Evolutionary conservation across 345 rosid species (phyloP).

Genomic region (Euclidium syriacum): DNA sequence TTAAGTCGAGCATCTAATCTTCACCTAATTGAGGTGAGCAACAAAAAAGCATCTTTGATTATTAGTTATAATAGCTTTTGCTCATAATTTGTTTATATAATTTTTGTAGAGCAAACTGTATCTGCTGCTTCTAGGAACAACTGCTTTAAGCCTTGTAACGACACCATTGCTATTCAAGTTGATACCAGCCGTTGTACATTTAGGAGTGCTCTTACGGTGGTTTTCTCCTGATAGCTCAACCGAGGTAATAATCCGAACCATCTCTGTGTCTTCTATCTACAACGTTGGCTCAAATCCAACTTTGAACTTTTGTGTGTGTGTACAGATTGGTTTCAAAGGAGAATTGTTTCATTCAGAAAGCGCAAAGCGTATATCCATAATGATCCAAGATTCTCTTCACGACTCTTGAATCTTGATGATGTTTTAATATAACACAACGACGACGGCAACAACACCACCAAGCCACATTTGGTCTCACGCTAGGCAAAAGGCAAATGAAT

Average conservation of each 20-base stretch:
- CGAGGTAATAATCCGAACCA: slow-evolving; percentile 51
- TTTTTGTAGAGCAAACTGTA: slow-evolving; percentile 78
- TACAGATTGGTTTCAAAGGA: slow-evolving; percentile 86
- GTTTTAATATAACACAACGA: neutral
- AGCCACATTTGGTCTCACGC: slow-evolving; percentile 25
- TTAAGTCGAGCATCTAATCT: slow-evolving; percentile 98
- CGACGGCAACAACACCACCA: slow-evolving; percentile 10
- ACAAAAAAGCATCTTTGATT: neutral
- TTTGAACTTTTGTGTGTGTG: slow-evolving; percentile 29
- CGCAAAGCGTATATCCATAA: slow-evolving; percentile 75
- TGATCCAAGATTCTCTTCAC: slow-evolving; percentile 87
- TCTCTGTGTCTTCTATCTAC: neutral
- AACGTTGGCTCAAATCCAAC: neutral
- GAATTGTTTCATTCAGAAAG: slow-evolving; percentile 80
- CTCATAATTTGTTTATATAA: neutral
- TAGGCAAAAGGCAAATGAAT: slow-evolving; percentile 8
- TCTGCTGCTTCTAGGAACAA: slow-evolving; percentile 90
- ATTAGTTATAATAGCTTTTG: neutral
- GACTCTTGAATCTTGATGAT: slow-evolving; percentile 70
- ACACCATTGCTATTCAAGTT: slow-evolving; percentile 95
- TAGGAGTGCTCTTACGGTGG: slow-evolving; percentile 90
- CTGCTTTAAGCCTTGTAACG: slow-evolving; percentile 78
- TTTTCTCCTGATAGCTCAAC: slow-evolving; percentile 63
- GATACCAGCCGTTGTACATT: slow-evolving; percentile 86
- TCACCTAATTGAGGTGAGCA: slow-evolving; percentile 82